A percentile compares a stretch with the other conserved stretches of the same genome.
phyloP scores from a whole-genome alignment of 2,329 filamentous ascomycete genomes.

The Microsporum ferrugineum region DNA sequence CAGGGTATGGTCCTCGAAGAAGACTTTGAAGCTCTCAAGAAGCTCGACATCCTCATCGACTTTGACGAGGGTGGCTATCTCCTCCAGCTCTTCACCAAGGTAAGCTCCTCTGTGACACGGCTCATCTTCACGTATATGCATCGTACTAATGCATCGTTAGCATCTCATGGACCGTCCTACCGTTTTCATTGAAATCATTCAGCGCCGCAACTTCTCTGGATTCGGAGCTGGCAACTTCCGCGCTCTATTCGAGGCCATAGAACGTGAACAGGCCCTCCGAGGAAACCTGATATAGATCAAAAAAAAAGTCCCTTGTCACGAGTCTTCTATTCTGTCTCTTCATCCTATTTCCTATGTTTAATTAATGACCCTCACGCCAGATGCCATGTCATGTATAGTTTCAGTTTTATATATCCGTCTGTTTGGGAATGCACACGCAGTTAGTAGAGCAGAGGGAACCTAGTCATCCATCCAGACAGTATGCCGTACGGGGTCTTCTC shows the following conservation, averaged over 20 bases:
- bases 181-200: conserved; percentile 93
- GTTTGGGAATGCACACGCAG: background rate
- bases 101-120: conserved; percentile 15
- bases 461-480: background rate
- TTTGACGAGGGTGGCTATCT: conserved; percentile 89
- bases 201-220: conserved; percentile 77
- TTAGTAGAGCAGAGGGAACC: background rate
- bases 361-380: conserved; percentile 6
- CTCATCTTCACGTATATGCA: background rate
- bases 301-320: background rate
- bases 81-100: conserved; percentile 61
- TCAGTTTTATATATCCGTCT: background rate
- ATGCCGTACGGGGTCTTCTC: background rate
- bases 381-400: conserved; percentile 4
- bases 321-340: background rate
- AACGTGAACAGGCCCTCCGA: conserved; percentile 75
- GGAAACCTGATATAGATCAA: conserved; percentile 53
- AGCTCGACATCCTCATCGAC: conserved; percentile 80
- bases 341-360: background rate
- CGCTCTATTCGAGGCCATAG: conserved; percentile 88
- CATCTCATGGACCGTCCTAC: conserved; percentile 89
- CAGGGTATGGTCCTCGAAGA: conserved; percentile 54
- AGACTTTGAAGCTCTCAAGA: conserved; percentile 74
- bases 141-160: conserved; percentile 21
- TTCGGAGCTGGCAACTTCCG: conserved; percentile 96